Percentiles rank a stretch among this genome's conserved stretches.
phyloP scores from a whole-genome alignment of 2,329 filamentous ascomycete species.

The Colletotrichum liriopes region DNA sequence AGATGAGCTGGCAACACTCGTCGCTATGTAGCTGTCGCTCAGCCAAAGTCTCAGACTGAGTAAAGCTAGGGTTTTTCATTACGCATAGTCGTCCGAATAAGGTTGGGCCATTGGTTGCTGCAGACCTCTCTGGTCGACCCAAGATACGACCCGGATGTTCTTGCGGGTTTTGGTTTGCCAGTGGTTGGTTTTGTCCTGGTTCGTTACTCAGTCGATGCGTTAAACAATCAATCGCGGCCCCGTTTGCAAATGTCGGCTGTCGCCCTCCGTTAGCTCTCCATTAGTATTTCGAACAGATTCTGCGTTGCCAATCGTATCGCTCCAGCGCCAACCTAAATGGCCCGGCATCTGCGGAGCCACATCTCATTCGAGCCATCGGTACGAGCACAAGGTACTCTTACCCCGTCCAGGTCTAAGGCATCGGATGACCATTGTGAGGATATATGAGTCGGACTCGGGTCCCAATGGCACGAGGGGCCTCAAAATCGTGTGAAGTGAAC shows the following conservation, averaged over 20 bases:
- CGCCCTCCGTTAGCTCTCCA: too few relatives aligned
- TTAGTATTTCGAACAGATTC: too few relatives aligned
- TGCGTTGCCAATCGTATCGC: too few relatives aligned
- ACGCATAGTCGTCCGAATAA: constrained; percentile 36
- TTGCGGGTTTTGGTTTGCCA: not conserved
- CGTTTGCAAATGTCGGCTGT: too few relatives aligned
- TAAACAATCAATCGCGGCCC: not conserved
- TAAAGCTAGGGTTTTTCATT: not conserved
- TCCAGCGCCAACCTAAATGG: too few relatives aligned
- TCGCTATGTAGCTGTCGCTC: not conserved
- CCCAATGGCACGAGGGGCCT: not conserved
- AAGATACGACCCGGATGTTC: not conserved
- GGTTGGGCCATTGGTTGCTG: constrained; percentile 18
- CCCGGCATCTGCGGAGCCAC: not conserved
- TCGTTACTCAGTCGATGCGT: not conserved
- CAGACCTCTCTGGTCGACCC: not conserved
- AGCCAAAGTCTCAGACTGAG: not conserved
- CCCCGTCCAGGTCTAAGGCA: too few relatives aligned
- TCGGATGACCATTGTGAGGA: not conserved
- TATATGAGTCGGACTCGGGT: not conserved
- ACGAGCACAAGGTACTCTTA: too few relatives aligned
- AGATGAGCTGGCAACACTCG: not conserved
- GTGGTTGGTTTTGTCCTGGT: not conserved
- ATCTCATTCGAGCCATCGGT: too few relatives aligned
- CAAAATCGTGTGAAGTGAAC: not conserved